Conservation (phyloP, 2,329 filamentous ascomycete genomes). For the Colletotrichum sp. region DNA sequence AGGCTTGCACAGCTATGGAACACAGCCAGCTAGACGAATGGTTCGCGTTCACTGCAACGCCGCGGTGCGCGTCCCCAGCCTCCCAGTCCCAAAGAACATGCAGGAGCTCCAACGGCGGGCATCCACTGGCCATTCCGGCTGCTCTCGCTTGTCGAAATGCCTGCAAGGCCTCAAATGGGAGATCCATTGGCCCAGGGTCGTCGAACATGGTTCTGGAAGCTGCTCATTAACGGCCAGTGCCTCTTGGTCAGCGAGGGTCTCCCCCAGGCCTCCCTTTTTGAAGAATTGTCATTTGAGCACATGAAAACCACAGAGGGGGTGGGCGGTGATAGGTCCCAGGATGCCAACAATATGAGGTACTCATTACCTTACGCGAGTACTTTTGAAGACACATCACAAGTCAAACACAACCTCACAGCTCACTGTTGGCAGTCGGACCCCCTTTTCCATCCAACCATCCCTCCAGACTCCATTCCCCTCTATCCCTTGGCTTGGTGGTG, state of each 20-base stretch:
- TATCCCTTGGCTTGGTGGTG: neutral
- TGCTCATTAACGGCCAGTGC: constrained; percentile 9
- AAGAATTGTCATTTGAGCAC: neutral
- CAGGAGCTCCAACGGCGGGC: neutral
- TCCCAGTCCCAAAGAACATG: neutral
- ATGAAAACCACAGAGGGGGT: neutral
- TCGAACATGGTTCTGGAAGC: constrained; percentile 10
- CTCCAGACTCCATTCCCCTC: neutral
- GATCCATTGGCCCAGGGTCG: constrained; percentile 8
- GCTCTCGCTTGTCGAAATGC: constrained; percentile 17
- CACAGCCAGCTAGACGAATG: neutral
- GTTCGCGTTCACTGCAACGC: neutral
- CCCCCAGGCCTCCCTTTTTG: neutral
- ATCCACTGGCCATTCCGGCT: neutral
- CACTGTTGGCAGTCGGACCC: neutral
- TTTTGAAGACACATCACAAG: neutral
- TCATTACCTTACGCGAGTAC: neutral
- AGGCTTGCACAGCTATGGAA: neutral
- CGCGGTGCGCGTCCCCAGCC: neutral
- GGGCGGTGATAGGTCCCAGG: constrained; percentile 1
- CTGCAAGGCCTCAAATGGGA: neutral
- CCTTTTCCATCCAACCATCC: neutral
- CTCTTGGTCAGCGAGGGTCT: neutral
- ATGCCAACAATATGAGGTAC: neutral
- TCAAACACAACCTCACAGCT: neutral